Conservation (phyloP, 2,329 filamentous ascomycete species). For the Colletotrichum horii region DNA sequence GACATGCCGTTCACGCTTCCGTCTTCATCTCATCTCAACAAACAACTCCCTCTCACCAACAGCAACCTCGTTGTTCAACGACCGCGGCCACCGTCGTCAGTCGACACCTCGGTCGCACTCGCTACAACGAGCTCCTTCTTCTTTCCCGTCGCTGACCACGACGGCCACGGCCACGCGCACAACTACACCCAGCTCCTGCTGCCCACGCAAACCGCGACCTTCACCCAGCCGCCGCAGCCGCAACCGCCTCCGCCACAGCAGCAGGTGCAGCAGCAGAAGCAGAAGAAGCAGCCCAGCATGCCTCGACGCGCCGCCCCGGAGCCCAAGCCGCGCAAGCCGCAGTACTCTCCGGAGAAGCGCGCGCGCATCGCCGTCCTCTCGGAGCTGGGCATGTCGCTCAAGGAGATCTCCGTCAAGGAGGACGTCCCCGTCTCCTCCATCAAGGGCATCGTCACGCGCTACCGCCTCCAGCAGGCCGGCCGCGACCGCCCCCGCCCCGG, state of each 20-base stretch:
- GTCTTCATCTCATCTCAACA: slow-evolving; percentile 2
- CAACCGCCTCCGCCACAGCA: background rate
- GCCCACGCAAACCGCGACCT: background rate
- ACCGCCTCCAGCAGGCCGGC: slow-evolving; percentile 19
- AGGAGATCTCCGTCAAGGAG: slow-evolving; percentile 21
- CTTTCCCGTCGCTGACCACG: background rate
- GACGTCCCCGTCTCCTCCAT: slow-evolving; percentile 20
- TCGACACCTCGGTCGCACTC: background rate
- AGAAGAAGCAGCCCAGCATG: background rate
- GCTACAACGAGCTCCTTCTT: background rate
- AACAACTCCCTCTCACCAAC: background rate
- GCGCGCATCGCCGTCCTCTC: slow-evolving; percentile 20
- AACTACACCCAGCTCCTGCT: background rate
- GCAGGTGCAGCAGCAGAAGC: background rate
- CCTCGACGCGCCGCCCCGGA: slow-evolving; percentile 20
- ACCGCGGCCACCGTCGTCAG: background rate
- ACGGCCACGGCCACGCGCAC: background rate
- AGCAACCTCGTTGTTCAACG: background rate
- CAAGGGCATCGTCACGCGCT: slow-evolving; percentile 22
- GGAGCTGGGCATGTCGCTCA: slow-evolving; percentile 21
- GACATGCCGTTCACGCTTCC: background rate
- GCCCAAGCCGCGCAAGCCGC: slow-evolving; percentile 20
- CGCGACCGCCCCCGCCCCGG: slow-evolving; percentile 18
- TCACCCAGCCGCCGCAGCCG: background rate
- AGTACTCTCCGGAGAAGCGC: slow-evolving; percentile 21